Evolutionary conservation across 2,329 filamentous ascomycete genomes (phyloP).

Genomic region (Fonsecaea multimorphosa): DNA sequence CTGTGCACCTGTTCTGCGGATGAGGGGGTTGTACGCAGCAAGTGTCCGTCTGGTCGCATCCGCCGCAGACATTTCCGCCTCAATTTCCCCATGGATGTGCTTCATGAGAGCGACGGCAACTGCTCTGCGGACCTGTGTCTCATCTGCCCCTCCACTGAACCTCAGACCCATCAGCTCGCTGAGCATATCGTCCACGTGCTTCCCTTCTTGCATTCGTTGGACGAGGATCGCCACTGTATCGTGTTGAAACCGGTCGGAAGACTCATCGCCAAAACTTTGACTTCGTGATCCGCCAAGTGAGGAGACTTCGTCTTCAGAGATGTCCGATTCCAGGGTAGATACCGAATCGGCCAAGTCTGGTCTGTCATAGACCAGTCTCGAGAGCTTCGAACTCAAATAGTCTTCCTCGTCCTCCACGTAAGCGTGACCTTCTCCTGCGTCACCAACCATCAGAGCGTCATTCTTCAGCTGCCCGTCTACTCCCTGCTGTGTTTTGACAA

Average conservation of each 20-base stretch:
- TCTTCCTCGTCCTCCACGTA: conserved; percentile 72
- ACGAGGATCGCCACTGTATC: conserved; percentile 87
- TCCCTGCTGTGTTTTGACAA: conserved; percentile 27
- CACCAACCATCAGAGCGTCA: conserved; percentile 59
- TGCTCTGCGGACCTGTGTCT: conserved; percentile 83
- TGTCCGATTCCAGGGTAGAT: conserved; percentile 66
- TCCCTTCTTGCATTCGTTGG: conserved; percentile 77
- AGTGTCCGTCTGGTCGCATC: conserved; percentile 69
- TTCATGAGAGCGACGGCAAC: conserved; percentile 85
- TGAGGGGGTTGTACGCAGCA: conserved; percentile 66
- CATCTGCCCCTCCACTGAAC: conserved; percentile 87
- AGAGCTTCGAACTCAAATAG: conserved; percentile 67
- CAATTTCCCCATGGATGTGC: conserved; percentile 74
- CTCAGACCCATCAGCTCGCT: conserved; percentile 93
- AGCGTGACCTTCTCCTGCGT: conserved; percentile 66
- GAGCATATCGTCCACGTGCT: conserved; percentile 81
- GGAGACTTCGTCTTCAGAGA: conserved; percentile 50
- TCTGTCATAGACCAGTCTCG: conserved; percentile 56
- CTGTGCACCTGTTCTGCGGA: conserved; percentile 66
- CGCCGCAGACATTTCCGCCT: conserved; percentile 63
- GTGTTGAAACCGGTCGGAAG: conserved; percentile 73
- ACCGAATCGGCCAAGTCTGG: conserved; percentile 62
- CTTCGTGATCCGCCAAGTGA: conserved; percentile 62
- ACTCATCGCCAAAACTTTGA: conserved; percentile 69
- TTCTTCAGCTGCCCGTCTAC: conserved; percentile 49